Evolutionary conservation across 805 yeast genomes (phyloP).

Genomic region (Saccharomycopsis sp.): DNA sequence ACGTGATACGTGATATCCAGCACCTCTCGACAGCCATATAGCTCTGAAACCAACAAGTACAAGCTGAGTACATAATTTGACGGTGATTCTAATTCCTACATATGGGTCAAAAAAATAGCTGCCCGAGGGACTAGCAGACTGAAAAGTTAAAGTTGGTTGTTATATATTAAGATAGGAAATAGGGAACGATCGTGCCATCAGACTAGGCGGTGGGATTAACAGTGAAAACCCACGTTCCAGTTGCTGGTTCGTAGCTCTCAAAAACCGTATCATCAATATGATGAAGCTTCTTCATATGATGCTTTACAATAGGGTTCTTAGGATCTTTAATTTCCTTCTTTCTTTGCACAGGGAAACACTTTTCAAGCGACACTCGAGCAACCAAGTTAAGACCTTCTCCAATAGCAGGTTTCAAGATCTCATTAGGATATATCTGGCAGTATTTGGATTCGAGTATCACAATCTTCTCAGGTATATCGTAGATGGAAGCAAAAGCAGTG

Average conservation of each 20-base stretch:
- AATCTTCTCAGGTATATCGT: conserved; percentile 59
- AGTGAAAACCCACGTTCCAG: conserved; percentile 66
- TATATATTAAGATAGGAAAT: no score
- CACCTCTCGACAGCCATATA: no score
- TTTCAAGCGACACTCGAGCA: conserved; percentile 64
- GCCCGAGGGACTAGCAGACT: no score
- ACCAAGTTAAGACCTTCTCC: conserved; percentile 85
- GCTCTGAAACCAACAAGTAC: no score
- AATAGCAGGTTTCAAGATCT: conserved; percentile 46
- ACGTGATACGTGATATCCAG: no score
- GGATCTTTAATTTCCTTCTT: conserved; percentile 72
- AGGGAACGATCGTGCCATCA: no score
- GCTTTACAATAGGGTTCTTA: conserved; percentile 60
- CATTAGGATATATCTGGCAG: conserved; percentile 70
- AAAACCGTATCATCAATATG: conserved; percentile 54
- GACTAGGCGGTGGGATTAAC: conserved; percentile 30
- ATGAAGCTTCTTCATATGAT: conserved; percentile 64
- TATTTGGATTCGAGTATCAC: conserved; percentile 54
- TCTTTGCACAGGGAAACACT: conserved; percentile 73
- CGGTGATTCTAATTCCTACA: no score
- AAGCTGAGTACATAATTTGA: no score
- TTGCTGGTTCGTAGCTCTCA: conserved; percentile 66
- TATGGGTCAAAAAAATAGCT: no score
- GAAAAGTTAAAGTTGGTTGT: no score
- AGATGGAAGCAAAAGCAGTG: conserved; percentile 52